Evolutionary conservation across 768 basidiomycete genomes (phyloP).

Genomic region (Tricholoma hemisulphureum): DNA sequence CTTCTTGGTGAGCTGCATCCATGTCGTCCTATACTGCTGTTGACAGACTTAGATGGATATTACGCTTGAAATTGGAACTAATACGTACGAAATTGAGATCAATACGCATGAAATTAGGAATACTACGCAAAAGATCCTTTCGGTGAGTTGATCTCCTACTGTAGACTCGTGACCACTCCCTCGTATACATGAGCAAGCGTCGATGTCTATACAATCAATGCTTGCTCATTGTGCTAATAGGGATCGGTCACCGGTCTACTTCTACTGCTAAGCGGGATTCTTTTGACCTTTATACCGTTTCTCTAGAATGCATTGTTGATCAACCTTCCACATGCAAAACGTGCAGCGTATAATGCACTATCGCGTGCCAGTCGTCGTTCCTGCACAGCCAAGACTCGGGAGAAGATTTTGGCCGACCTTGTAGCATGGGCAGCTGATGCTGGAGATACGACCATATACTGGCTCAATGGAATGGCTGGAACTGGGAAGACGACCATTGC

Average conservation of each 20-base stretch:
- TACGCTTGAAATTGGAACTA: not conserved
- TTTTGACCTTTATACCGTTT: not conserved
- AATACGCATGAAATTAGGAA: not conserved
- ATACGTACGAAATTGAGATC: not conserved
- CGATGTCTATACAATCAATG: no score
- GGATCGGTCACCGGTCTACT: no score
- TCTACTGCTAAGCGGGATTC: no score
- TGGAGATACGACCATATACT: no score
- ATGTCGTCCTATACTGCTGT: not conserved
- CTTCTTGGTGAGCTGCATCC: not conserved
- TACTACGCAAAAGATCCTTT: not conserved
- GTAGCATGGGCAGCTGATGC: not conserved
- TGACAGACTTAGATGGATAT: not conserved
- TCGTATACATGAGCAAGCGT: no score
- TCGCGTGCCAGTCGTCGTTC: no score
- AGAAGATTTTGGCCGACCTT: not conserved
- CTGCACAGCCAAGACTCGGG: no score
- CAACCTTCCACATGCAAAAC: no score
- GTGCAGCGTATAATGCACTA: no score
- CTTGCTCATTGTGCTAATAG: no score
- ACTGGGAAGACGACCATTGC: not conserved
- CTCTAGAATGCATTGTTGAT: not conserved
- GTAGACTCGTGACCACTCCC: no score
- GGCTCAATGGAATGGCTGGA: no score
- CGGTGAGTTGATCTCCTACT: not conserved